These are phyloP conservation scores for Morella rubra DNA, from an alignment of 306 rosid genomes.

Conservation along the genomic window DNA sequence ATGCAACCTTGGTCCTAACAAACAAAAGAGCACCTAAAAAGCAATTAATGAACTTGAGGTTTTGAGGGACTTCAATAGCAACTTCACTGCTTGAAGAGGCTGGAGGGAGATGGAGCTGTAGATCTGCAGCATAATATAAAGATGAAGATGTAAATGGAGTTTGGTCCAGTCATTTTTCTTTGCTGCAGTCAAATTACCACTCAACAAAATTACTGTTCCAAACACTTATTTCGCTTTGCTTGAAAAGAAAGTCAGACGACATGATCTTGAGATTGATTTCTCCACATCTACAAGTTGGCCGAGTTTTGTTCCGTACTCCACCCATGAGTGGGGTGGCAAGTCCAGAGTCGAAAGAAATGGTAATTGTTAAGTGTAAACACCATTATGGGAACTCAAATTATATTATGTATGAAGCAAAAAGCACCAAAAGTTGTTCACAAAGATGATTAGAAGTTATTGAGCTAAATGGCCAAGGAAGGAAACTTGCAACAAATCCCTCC, in stretches of 20 bases:
- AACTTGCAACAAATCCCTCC: constrained; percentile 34
- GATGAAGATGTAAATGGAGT: background rate
- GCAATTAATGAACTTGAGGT: background rate
- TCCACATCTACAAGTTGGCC: background rate
- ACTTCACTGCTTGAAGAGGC: background rate
- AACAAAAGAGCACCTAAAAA: background rate
- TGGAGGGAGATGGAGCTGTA: background rate
- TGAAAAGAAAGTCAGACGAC: background rate
- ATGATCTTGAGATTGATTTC: background rate
- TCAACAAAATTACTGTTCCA: background rate
- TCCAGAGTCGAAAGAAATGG: background rate
- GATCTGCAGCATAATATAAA: background rate
- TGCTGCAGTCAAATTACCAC: background rate
- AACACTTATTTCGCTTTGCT: background rate
- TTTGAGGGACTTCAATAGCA: background rate
- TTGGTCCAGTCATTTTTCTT: background rate
- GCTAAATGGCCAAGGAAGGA: constrained; percentile 30
- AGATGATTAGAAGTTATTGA: constrained; percentile 18
- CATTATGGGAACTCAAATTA: constrained; percentile 9
- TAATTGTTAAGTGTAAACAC: background rate
- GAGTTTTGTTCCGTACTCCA: background rate
- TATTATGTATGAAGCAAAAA: constrained; percentile 16
- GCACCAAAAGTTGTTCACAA: constrained; percentile 13
- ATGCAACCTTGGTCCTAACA: background rate
- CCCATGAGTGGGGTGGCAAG: background rate